Evolutionary conservation across 768 basidiomycete species (phyloP).

Genomic region (Hygrocybe punicea): DNA sequence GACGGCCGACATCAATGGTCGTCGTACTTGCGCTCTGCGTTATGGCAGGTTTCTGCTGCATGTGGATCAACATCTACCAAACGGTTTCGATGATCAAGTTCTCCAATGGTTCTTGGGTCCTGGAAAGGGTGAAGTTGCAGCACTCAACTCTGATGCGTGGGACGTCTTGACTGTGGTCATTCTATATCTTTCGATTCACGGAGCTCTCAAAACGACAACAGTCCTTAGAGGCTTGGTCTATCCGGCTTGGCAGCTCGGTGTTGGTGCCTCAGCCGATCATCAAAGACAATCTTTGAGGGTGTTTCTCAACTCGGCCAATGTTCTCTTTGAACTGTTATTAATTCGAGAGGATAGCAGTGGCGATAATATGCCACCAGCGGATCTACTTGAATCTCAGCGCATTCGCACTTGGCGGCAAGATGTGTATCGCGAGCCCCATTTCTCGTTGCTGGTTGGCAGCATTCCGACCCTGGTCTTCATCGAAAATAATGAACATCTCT

Average conservation of each 20-base stretch:
- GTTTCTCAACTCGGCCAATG: constrained; percentile 61
- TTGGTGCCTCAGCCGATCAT: constrained; percentile 38
- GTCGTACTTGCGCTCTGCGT: constrained; percentile 53
- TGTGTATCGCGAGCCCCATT: constrained; percentile 65
- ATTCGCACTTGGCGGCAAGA: constrained; percentile 66
- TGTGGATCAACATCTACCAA: constrained; percentile 73
- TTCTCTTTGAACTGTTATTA: constrained; percentile 57
- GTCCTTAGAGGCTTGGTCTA: constrained; percentile 73
- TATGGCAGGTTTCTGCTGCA: constrained; percentile 71
- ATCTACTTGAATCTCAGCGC: constrained; percentile 65
- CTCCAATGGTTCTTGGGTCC: constrained; percentile 69
- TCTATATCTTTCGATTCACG: constrained; percentile 60
- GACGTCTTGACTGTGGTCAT: constrained; percentile 59
- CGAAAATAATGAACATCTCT: constrained; percentile 57
- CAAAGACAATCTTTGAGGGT: constrained; percentile 40
- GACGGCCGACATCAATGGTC: constrained; percentile 44
- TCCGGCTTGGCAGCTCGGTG: constrained; percentile 67
- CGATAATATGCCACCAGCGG: constrained; percentile 38
- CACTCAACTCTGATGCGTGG: constrained; percentile 63
- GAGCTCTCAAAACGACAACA: constrained; percentile 68
- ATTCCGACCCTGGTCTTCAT: constrained; percentile 70
- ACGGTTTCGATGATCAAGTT: constrained; percentile 67
- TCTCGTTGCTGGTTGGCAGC: constrained; percentile 55
- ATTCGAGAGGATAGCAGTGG: constrained; percentile 48
- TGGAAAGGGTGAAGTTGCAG: constrained; percentile 60